Conservation (phyloP, 768 basidiomycete species). For the Leccinum obscurum region DNA sequence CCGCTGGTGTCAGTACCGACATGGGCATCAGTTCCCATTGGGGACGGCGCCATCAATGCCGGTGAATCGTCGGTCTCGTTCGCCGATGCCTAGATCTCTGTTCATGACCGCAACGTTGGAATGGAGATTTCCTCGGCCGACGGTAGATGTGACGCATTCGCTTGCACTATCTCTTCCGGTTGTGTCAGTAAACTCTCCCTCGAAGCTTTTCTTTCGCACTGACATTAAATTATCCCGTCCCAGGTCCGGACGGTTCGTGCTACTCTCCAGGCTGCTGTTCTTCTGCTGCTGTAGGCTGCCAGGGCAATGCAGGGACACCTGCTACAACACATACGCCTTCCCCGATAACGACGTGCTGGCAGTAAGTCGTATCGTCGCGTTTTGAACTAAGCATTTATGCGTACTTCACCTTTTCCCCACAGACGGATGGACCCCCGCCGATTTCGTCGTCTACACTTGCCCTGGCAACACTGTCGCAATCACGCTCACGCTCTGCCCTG, state of each 20-base stretch:
- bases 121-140: conserved; percentile 34
- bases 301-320: conserved; percentile 23
- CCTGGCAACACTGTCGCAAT: conserved; percentile 22
- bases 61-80: conserved; percentile 12
- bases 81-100: no score
- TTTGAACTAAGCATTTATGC: neutral
- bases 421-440: conserved; percentile 30
- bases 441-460: conserved; percentile 31
- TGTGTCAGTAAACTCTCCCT: conserved; percentile 24
- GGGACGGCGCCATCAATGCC: conserved; percentile 33
- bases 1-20: conserved; percentile 22
- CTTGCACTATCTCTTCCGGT: conserved; percentile 32
- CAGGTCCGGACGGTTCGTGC: conserved; percentile 26
- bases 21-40: conserved; percentile 34
- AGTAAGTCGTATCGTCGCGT: conserved; percentile 7
- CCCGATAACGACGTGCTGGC: conserved; percentile 15
- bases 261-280: conserved; percentile 31
- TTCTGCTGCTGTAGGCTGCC: conserved; percentile 27
- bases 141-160: conserved; percentile 25
- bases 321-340: conserved; percentile 35
- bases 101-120: conserved; percentile 29
- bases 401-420: neutral
- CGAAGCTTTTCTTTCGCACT: neutral
- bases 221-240: conserved; percentile 23
- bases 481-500: conserved; percentile 32